Conservation (phyloP, 208 protist species). For the Trypanosoma vivax region DNA sequence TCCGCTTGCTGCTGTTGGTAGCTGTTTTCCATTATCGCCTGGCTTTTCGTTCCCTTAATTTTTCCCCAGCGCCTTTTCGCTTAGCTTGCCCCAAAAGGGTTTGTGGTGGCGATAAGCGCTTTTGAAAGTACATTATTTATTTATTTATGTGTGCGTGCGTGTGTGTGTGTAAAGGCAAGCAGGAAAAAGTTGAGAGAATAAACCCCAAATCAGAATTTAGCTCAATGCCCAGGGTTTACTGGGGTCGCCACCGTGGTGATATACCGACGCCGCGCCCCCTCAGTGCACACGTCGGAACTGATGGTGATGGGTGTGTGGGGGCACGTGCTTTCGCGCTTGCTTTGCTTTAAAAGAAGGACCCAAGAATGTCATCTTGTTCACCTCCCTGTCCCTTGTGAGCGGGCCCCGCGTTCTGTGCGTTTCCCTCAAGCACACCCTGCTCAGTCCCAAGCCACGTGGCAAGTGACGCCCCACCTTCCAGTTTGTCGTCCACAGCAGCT, state of each 20-base stretch:
- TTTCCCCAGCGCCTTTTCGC: too few relatives aligned
- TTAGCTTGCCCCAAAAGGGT: too few relatives aligned
- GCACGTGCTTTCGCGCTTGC: not conserved
- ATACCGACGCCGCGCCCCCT: too few relatives aligned
- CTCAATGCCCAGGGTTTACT: too few relatives aligned
- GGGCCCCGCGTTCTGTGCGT: constrained; percentile 13
- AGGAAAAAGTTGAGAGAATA: constrained; percentile 24
- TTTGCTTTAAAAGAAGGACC: constrained; percentile 30
- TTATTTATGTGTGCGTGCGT: not conserved
- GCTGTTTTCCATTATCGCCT: constrained; percentile 3
- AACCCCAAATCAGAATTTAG: constrained; percentile 40
- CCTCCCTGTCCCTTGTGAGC: constrained; percentile 2
- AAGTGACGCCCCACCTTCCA: constrained; percentile 36
- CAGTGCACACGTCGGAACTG: too few relatives aligned
- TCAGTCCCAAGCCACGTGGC: constrained; percentile 60
- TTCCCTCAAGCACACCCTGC: constrained; percentile 40
- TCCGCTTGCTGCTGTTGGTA: constrained; percentile 26
- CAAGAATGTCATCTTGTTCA: constrained; percentile 45
- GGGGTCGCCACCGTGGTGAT: too few relatives aligned
- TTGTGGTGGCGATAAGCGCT: too few relatives aligned
- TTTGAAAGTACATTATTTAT: too few relatives aligned
- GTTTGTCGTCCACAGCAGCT: constrained; percentile 32
- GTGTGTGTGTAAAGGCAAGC: not conserved
- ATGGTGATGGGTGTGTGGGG: not conserved
- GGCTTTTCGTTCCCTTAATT: not conserved